These are phyloP conservation scores for Monosporascus sp. DNA, from an alignment of 2,329 filamentous ascomycete species.

Conservation along the genomic window DNA sequence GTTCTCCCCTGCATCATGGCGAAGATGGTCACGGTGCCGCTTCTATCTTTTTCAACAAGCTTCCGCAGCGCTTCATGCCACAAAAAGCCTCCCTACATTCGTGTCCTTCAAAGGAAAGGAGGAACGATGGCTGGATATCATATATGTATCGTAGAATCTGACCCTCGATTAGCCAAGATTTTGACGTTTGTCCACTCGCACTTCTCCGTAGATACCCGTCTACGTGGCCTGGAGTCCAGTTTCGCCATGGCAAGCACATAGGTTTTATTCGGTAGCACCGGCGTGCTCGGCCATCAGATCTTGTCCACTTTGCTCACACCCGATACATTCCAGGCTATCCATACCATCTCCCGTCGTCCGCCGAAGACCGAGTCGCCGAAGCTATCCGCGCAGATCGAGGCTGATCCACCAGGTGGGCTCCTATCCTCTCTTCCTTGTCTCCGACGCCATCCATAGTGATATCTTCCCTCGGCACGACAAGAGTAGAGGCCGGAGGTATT, in stretches of 20 bases:
- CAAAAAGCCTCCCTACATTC: too few species aligned
- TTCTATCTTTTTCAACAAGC: too few species aligned
- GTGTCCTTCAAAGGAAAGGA: too few species aligned
- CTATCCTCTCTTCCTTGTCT: constrained; percentile 48
- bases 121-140: too few species aligned
- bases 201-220: too few species aligned
- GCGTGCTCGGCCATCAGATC: constrained; percentile 68
- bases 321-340: constrained; percentile 46
- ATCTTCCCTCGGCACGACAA: constrained; percentile 76
- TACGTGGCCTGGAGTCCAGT: not conserved
- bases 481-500: constrained; percentile 66
- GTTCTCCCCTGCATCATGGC: too few species aligned
- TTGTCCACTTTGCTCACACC: constrained; percentile 58
- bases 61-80: too few species aligned
- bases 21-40: too few species aligned
- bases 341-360: constrained; percentile 62
- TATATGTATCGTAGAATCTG: too few species aligned
- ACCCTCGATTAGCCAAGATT: too few species aligned
- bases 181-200: too few species aligned
- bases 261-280: constrained; percentile 57
- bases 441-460: constrained; percentile 62
- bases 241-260: constrained; percentile 42
- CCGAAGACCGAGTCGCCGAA: constrained; percentile 53
- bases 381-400: constrained; percentile 60
- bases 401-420: constrained; percentile 65